Conservation (phyloP, 768 basidiomycete genomes). For the Suillus tomentosus region DNA sequence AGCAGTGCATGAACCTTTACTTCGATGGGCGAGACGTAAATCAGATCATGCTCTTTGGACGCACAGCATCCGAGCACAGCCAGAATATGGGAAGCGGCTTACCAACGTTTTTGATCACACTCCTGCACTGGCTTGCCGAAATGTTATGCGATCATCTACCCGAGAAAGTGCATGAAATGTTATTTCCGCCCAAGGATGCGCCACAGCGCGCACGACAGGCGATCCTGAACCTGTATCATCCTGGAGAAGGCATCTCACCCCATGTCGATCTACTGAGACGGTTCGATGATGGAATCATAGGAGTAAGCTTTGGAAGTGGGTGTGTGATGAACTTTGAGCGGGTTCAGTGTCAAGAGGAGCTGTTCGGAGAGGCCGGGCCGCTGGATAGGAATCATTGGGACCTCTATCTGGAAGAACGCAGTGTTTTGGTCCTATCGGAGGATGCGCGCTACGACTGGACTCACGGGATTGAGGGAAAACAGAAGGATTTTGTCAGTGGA, state of each 20-base stretch:
- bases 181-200: constrained; percentile 53
- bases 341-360: constrained; percentile 18
- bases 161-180: constrained; percentile 47
- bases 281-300: constrained; percentile 89
- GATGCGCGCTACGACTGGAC: constrained; percentile 86
- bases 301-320: constrained; percentile 78
- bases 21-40: constrained; percentile 56
- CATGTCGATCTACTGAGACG: constrained; percentile 86
- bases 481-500: constrained; percentile 56
- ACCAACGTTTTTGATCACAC: constrained; percentile 53
- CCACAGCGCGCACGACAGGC: constrained; percentile 68
- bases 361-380: not conserved
- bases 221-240: constrained; percentile 86
- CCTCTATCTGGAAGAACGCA: constrained; percentile 75
- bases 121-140: constrained; percentile 52
- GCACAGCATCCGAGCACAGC: constrained; percentile 28
- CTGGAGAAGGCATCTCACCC: constrained; percentile 86
- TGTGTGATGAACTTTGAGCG: constrained; percentile 77
- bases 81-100: constrained; percentile 43
- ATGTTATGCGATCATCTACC: constrained; percentile 56
- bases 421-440: constrained; percentile 74
- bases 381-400: constrained; percentile 32
- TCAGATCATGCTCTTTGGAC: constrained; percentile 88
- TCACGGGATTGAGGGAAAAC: constrained; percentile 77
- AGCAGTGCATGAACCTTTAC: constrained; percentile 58